Conservation (phyloP, 1,284 basidiomycete species). For the Rhodotorula glutinis region DNA sequence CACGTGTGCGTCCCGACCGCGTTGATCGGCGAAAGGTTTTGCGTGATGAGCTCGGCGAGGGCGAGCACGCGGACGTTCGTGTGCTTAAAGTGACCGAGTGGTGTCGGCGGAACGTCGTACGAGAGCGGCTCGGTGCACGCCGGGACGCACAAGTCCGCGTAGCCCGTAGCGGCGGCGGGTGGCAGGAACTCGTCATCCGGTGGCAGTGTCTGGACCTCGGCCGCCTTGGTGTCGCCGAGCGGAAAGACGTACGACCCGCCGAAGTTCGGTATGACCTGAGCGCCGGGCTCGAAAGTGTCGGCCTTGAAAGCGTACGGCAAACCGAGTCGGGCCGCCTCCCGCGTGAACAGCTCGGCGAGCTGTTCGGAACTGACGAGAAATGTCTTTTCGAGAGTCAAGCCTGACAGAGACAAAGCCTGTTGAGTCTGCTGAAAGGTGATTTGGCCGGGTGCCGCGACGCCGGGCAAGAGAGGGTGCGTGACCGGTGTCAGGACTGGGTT, state of each 20-base stretch:
- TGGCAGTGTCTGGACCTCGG: neutral
- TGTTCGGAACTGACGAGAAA: constrained; percentile 30
- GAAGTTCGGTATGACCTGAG: constrained; percentile 20
- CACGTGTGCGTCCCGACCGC: constrained; percentile 36
- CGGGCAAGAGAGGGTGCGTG: constrained; percentile 79
- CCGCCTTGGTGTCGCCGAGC: neutral
- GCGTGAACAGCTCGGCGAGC: constrained; percentile 28
- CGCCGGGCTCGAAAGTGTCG: constrained; percentile 13
- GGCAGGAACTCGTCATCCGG: constrained; percentile 21
- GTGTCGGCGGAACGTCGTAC: constrained; percentile 31
- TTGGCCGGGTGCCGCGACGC: constrained; percentile 87
- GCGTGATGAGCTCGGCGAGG: constrained; percentile 38
- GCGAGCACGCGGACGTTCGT: constrained; percentile 40
- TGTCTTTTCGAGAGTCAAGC: constrained; percentile 36
- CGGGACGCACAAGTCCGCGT: constrained; percentile 32
- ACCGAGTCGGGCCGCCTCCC: constrained; percentile 28
- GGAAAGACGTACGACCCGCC: constrained; percentile 24
- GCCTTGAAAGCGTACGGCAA: constrained; percentile 36
- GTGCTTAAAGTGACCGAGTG: constrained; percentile 28
- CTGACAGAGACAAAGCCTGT: constrained; percentile 56
- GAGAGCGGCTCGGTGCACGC: constrained; percentile 24
- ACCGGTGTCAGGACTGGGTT: constrained; percentile 85
- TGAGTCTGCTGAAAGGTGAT: constrained; percentile 83
- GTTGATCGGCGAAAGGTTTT: constrained; percentile 39
- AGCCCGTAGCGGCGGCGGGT: constrained; percentile 20